These are phyloP conservation scores for Agrocybe pediades DNA, from an alignment of 768 basidiomycete genomes.

Conservation along the genomic window DNA sequence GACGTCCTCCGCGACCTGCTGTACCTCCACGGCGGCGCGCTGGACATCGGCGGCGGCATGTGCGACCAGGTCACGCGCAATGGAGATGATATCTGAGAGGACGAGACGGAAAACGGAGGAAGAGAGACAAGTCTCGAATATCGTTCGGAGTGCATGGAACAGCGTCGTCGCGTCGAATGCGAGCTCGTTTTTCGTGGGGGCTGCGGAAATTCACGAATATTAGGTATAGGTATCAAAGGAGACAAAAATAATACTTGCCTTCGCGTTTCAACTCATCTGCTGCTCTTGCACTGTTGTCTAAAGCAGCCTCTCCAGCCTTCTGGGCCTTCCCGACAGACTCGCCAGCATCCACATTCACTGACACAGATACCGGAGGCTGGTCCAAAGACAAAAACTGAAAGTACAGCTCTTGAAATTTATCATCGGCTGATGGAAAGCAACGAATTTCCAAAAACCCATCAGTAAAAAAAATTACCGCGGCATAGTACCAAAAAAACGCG, in stretches of 20 bases:
- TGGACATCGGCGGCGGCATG: slow-evolving; percentile 33
- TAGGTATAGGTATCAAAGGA: neutral
- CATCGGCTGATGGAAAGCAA: slow-evolving; percentile 27
- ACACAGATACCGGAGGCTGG: slow-evolving; percentile 14
- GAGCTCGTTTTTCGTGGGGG: slow-evolving; percentile 25
- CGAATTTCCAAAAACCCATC: neutral
- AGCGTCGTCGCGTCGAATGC: slow-evolving; percentile 28
- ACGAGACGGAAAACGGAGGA: slow-evolving; percentile 38
- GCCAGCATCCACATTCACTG: slow-evolving; percentile 11
- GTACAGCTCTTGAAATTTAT: slow-evolving; percentile 39
- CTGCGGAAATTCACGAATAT: slow-evolving; percentile 10
- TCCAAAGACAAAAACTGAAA: slow-evolving; percentile 27
- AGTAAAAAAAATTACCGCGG: neutral
- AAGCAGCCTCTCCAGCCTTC: slow-evolving; percentile 14
- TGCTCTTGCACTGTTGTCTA: slow-evolving; percentile 13
- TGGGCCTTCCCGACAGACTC: slow-evolving; percentile 7
- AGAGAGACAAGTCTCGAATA: slow-evolving; percentile 29
- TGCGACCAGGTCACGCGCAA: slow-evolving; percentile 31
- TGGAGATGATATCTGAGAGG: slow-evolving; percentile 31
- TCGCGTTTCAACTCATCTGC: slow-evolving; percentile 12
- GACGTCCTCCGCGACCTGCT: slow-evolving; percentile 32
- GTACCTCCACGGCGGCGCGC: slow-evolving; percentile 28
- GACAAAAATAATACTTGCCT: slow-evolving; percentile 7
- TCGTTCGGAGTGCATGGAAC: slow-evolving; percentile 26
- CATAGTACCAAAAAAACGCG: neutral